These are phyloP conservation scores for Metarhizium rileyi DNA, from an alignment of 2,329 filamentous ascomycete genomes.

Conservation along the genomic window DNA sequence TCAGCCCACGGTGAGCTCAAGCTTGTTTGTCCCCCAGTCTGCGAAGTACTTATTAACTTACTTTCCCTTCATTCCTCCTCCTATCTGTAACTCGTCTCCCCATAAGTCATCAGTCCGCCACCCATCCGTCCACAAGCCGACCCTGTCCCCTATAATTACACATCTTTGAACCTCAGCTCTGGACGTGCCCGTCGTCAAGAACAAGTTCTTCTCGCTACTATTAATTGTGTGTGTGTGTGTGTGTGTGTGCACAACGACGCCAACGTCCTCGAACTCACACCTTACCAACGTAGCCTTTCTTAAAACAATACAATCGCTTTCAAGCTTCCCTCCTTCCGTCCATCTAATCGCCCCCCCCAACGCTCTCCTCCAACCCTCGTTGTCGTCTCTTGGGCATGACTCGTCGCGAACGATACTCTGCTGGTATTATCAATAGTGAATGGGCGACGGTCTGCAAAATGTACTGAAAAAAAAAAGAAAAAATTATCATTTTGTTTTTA, in stretches of 20 bases:
- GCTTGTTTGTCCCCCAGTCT: too few relatives aligned
- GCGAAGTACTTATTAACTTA: too few relatives aligned
- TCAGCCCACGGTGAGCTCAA: too few relatives aligned
- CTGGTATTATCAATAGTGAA: conserved; percentile 6
- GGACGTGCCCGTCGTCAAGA: too few relatives aligned
- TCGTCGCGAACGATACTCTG: conserved; percentile 8
- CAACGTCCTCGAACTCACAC: not conserved
- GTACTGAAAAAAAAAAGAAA: conserved; percentile 1
- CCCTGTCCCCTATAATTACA: too few relatives aligned
- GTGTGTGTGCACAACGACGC: not conserved
- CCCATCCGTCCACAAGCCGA: too few relatives aligned
- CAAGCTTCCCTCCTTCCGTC: not conserved
- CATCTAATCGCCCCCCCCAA: not conserved
- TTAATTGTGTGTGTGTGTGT: too few relatives aligned
- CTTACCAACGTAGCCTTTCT: not conserved
- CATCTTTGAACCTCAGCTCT: too few relatives aligned
- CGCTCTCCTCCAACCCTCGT: not conserved
- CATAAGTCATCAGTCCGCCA: too few relatives aligned
- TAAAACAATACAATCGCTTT: not conserved
- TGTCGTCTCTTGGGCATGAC: conserved; percentile 7
- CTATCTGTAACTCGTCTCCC: too few relatives aligned
- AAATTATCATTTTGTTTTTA: not conserved
- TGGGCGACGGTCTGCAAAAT: conserved; percentile 9
- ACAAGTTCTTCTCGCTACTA: too few relatives aligned
- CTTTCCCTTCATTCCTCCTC: too few relatives aligned